Conservation (phyloP, 192 early-diverging fungal genomes). For the Umbelopsis sp. region DNA sequence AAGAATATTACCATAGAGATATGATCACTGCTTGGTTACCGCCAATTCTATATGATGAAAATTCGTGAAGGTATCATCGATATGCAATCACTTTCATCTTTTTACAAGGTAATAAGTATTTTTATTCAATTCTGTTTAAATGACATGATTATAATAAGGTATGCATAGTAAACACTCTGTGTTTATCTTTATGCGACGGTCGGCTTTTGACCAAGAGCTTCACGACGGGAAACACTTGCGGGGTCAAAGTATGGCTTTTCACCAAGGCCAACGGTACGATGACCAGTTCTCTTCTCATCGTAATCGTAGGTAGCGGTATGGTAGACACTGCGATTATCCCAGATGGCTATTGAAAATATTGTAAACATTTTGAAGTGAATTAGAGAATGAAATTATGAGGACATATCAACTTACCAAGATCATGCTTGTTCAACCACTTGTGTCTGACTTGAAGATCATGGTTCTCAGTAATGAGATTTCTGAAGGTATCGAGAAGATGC, state of each 20-base stretch:
- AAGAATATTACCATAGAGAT: too few relatives aligned
- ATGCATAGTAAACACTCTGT: neutral
- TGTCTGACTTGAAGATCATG: slow-evolving; percentile 49
- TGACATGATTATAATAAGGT: too few relatives aligned
- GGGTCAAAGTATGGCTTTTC: slow-evolving; percentile 47
- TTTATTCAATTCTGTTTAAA: too few relatives aligned
- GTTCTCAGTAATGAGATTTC: slow-evolving; percentile 36
- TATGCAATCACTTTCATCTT: too few relatives aligned
- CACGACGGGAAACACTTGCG: slow-evolving; percentile 22
- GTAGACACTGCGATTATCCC: slow-evolving; percentile 46
- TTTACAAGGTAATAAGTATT: too few relatives aligned
- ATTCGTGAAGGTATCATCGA: too few relatives aligned
- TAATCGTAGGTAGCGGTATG: slow-evolving; percentile 47
- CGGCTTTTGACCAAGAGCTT: neutral
- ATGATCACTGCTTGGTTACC: too few relatives aligned
- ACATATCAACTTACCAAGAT: neutral
- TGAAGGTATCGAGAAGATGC: slow-evolving; percentile 38
- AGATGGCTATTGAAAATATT: slow-evolving; percentile 36
- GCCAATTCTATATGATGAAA: too few relatives aligned
- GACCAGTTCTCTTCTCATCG: slow-evolving; percentile 38
- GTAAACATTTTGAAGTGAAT: neutral
- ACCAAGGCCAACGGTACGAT: slow-evolving; percentile 39
- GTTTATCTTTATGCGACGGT: neutral
- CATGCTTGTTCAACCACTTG: slow-evolving; percentile 42
- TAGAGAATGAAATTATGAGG: neutral